A percentile compares a stretch with the other conserved stretches of the same genome.
phyloP scores from a whole-genome alignment of 2,329 filamentous ascomycete genomes.

The Aspergillus aculeatus region DNA sequence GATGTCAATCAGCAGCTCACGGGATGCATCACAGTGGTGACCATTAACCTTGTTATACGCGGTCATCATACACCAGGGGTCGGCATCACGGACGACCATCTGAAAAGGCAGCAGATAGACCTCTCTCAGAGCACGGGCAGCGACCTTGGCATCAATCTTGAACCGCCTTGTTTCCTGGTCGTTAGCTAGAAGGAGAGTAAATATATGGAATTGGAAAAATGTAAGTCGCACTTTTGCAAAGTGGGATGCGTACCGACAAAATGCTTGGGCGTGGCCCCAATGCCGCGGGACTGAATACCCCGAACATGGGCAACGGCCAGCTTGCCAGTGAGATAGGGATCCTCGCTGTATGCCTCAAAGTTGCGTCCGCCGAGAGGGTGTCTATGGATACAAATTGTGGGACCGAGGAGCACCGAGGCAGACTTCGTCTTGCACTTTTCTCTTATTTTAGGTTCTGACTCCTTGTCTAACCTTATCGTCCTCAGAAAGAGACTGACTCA shows the following conservation, averaged over 20 bases:
- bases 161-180: not conserved
- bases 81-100: not conserved
- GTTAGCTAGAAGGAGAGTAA: not conserved
- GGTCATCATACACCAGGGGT: conserved; percentile 7
- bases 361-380: conserved; percentile 4
- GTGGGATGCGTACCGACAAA: not conserved
- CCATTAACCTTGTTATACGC: conserved; percentile 6
- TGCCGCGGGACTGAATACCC: conserved; percentile 1
- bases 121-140: not conserved
- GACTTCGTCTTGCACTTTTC: conserved; percentile 3
- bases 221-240: too few species aligned
- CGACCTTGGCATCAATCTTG: not conserved
- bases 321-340: not conserved
- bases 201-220: too few species aligned
- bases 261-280: conserved; percentile 5
- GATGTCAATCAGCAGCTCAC: not conserved
- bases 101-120: conserved; percentile 4
- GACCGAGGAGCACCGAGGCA: not conserved
- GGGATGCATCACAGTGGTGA: not conserved
- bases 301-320: not conserved
- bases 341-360: conserved; percentile 4
- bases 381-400: conserved; percentile 3
- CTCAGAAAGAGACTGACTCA: not conserved
- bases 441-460: too few species aligned
- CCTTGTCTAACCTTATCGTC: too few species aligned